Base-by-base conservation (phyloP, 1,284 basidiomycete genomes). In the Malassezia furfur region DNA sequence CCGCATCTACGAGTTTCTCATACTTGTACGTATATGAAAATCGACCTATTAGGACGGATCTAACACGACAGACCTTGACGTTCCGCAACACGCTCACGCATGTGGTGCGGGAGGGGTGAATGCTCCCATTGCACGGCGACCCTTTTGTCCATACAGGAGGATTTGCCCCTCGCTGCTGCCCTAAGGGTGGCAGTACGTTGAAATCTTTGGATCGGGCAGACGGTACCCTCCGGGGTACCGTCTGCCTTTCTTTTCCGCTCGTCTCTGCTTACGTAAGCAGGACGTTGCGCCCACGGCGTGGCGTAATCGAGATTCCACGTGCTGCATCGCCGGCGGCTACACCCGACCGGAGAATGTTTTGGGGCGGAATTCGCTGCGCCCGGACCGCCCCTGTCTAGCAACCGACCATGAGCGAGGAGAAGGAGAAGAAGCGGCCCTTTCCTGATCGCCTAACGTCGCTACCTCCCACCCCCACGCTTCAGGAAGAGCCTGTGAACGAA, bases 121-220 rank as follows among this genome's bases (percentile, higher is more conserved):
- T 28, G 38, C 45, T 57, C 46, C 47, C 55, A 57, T 57, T 57
- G 55, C 55, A 57, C 55, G 55, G 55, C 55, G 55, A 57, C 55
- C 55, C 55, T 39, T 57, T 56, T 52, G 55, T 48, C 55, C 55
- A 52, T 49, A 57, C 55, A 57, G 47, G 46, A 57, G 45, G 38
- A 44, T 52, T 34, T 21, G 17, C 50, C 43, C 44, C 55, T 57
- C 55, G 55, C 55, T 57, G 55, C 55, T 57, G 37, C 55, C 55
- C 37, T 31, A 31, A 39, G 36, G 54, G 55, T 57, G 55, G 55
- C 50, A 57, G 55, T 57, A 57, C 55, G 55, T 57, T 57, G 8
- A 12, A 57, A 57, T 57, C 50, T 57, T 57, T 57, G 47, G 55
- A 57, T 57, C 55, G 45, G 55, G 55, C 55, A 46, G 46, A 37